phyloP scores from a whole-genome alignment of 805 yeast genomes.

The Wickerhamomyces alni region DNA sequence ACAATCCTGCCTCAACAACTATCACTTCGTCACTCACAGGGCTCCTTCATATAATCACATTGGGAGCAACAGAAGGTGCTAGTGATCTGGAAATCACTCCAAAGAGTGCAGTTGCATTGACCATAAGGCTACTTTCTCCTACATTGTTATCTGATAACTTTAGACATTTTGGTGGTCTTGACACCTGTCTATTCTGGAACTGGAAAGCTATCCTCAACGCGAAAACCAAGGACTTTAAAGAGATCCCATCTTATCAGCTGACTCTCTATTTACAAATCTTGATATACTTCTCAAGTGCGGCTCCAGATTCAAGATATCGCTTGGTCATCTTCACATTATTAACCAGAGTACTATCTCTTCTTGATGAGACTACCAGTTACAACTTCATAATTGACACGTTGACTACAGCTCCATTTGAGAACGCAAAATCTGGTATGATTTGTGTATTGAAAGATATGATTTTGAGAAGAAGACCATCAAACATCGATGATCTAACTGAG shows the following conservation, averaged over 20 bases:
- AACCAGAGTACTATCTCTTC: slow-evolving; percentile 52
- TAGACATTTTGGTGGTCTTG: slow-evolving; percentile 21
- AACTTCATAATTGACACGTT: slow-evolving; percentile 60
- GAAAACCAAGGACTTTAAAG: slow-evolving; percentile 14
- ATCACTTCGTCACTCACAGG: slow-evolving; percentile 29
- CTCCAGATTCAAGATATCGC: slow-evolving; percentile 32
- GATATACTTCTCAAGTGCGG: slow-evolving; percentile 30
- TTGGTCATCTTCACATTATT: slow-evolving; percentile 52
- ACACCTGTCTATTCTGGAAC: slow-evolving; percentile 27
- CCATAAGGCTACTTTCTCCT: slow-evolving; percentile 38
- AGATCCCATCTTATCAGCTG: slow-evolving; percentile 28
- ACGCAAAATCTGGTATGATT: slow-evolving; percentile 52
- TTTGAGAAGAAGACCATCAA: slow-evolving; percentile 26
- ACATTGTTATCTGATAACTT: slow-evolving; percentile 21
- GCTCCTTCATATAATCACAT: slow-evolving; percentile 23
- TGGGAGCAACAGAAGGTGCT: slow-evolving; percentile 15
- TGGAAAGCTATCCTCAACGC: slow-evolving; percentile 29
- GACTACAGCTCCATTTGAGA: slow-evolving; percentile 57
- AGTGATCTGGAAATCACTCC: slow-evolving; percentile 11
- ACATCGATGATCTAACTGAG: slow-evolving; percentile 7
- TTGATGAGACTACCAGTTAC: slow-evolving; percentile 53
- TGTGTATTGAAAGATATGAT: slow-evolving; percentile 67
- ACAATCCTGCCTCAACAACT: slow-evolving; percentile 22
- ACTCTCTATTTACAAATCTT: slow-evolving; percentile 36
- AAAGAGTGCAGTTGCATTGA: slow-evolving; percentile 32